Evolutionary conservation across 2,329 filamentous ascomycete species (phyloP), one percentile per base, ranked within the genome.

Genomic region (Cladorrhinum sp.): DNA sequence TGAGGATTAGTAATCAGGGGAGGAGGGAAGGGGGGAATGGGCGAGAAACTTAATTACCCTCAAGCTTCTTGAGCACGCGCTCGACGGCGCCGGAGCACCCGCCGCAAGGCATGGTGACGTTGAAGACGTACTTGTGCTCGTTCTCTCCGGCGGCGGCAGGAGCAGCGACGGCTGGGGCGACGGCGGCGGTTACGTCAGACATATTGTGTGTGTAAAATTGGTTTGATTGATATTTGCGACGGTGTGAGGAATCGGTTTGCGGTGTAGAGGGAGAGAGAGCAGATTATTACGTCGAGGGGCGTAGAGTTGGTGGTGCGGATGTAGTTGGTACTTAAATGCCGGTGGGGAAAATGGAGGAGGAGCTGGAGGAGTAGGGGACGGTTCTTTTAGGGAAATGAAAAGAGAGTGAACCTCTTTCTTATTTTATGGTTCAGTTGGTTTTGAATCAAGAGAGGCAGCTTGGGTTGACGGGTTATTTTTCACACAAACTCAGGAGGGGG

Each of bases 81-180:
- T 96, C 90, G 50, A 99, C 84, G 68, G 95, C 95, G 72, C 93
- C 92, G 51, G 93, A 97, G 87, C 95, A 99, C 75, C 95, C 95
- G 74, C 91, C 86, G 80, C 95, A 99, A 82, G 82, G 90, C 95
- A 99, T 99, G 77, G 81, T 83, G 76, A 98, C 86, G 77, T 93
- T 88, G 83, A 98, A 98, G 77, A 95, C 91, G 89, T 98, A 98
- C 69, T 86, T 91, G 82, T 96, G 92, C 12, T 58, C 58, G 82
- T 90, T 91, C 68, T 89, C 86, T 62, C 87, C 79, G 30, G 55
- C 51, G 18, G 51, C 24, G 9, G 48, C 33, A 46, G n/a, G n/a
- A n/a, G 53, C 58, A 51, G 23, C 26, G 49, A 53, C 39, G 55
- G 55, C 12, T 24, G 59, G 46, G 28, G 20, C 42, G 23, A 61